phyloP scores from a whole-genome alignment of 305 asterid species.

The Ilex paraguariensis region DNA sequence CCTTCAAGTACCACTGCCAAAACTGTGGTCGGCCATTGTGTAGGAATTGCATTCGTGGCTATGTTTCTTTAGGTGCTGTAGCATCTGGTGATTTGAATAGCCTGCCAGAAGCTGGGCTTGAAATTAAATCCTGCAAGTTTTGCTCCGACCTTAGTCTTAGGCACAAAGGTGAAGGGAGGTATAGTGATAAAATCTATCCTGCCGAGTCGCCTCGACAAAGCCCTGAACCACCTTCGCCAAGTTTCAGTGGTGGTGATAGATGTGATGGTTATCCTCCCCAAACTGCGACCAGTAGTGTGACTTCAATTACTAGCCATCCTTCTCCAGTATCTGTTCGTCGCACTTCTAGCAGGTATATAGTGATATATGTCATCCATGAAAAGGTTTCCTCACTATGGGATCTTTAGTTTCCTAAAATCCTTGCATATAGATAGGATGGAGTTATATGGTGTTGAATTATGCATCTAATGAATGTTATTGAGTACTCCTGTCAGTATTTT shows the following conservation, averaged over 20 bases:
- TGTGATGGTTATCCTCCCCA: constrained; percentile 44
- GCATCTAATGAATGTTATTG: no score
- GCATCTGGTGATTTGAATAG: constrained; percentile 23
- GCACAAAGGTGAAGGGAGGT: constrained; percentile 35
- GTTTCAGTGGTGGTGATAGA: constrained; percentile 63
- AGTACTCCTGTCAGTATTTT: no score
- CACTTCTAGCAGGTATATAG: constrained; percentile 65
- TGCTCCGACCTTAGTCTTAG: constrained; percentile 38
- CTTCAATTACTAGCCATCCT: constrained; percentile 35
- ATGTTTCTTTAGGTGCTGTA: constrained; percentile 31
- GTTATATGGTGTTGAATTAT: no score
- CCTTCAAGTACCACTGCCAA: constrained; percentile 51
- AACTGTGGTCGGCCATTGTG: constrained; percentile 59
- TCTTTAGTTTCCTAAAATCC: no score
- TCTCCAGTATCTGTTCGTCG: constrained; percentile 41
- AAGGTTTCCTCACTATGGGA: no score
- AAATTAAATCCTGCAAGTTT: constrained; percentile 43
- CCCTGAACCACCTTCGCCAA: constrained; percentile 78
- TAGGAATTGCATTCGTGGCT: constrained; percentile 43
- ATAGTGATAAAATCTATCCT: constrained; percentile 69
- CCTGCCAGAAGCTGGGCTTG: constrained; percentile 18
- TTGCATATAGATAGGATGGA: no score
- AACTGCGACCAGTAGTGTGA: constrained; percentile 39
- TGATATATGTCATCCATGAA: no score
- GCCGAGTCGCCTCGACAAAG: constrained; percentile 71